Percentiles rank a stretch among this genome's conserved stretches.
These are phyloP conservation scores for Metschnikowia baotianmanensis DNA, from an alignment of 805 yeast species.

Conservation along the genomic window DNA sequence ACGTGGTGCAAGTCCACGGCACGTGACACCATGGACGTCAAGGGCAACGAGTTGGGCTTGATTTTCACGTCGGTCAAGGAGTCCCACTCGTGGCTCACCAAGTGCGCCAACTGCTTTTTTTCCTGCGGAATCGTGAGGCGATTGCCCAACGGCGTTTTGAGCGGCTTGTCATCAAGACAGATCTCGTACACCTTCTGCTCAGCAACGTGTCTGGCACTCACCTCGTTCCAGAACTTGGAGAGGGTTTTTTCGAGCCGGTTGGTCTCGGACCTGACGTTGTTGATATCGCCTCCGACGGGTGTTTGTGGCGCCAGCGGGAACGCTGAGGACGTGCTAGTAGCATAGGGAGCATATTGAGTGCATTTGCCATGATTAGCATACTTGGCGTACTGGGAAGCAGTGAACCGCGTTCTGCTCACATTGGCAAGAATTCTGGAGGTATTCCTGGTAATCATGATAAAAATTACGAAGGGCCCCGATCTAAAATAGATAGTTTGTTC, in stretches of 20 bases:
- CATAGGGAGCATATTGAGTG: slow-evolving; percentile 4
- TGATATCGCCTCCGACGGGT: slow-evolving; percentile 41
- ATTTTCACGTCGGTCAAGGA: slow-evolving; percentile 61
- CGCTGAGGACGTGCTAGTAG: slow-evolving; percentile 4
- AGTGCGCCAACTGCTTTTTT: slow-evolving; percentile 63
- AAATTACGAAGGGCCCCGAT: too few species aligned
- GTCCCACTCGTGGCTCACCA: slow-evolving; percentile 87
- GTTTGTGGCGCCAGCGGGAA: slow-evolving; percentile 2
- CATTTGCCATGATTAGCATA: too few species aligned
- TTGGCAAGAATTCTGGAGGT: too few species aligned
- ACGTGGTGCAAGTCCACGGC: slow-evolving; percentile 66
- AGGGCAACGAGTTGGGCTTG: slow-evolving; percentile 76
- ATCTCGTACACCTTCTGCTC: slow-evolving; percentile 44
- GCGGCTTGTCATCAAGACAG: slow-evolving; percentile 69
- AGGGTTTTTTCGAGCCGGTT: slow-evolving; percentile 68
- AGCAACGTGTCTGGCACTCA: slow-evolving; percentile 37
- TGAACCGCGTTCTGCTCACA: too few species aligned
- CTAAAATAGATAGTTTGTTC: too few species aligned
- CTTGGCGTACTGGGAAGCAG: too few species aligned
- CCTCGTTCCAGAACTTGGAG: slow-evolving; percentile 80
- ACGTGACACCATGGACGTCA: slow-evolving; percentile 84
- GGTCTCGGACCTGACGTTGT: slow-evolving; percentile 57
- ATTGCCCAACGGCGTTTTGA: slow-evolving; percentile 83
- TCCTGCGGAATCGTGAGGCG: slow-evolving; percentile 59
- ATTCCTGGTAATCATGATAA: too few species aligned